A percentile compares a stretch with the other conserved stretches of the same genome.
phyloP scores from a whole-genome alignment of 2,329 filamentous ascomycete genomes.

The Curvularia lunata region DNA sequence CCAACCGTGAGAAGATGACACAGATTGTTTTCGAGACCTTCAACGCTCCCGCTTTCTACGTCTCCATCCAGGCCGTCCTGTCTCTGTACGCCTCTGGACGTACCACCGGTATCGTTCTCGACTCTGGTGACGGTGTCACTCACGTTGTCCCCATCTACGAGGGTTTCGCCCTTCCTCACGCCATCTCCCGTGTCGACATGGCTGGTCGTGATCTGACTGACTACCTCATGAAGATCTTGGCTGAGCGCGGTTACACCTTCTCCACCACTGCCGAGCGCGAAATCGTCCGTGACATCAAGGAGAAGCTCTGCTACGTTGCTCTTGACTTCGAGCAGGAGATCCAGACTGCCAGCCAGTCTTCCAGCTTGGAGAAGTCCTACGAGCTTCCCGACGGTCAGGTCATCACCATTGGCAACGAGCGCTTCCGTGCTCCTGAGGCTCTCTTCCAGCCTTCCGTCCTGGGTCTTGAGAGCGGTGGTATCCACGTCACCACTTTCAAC shows the following conservation, averaged over 20 bases:
- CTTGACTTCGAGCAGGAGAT: conserved; percentile 99
- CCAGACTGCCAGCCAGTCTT: conserved; percentile 98
- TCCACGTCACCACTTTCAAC: conserved; percentile 99
- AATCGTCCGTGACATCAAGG: conserved; percentile 99
- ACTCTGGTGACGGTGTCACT: conserved; percentile 99
- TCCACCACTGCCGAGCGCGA: conserved; percentile 99
- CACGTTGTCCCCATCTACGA: conserved; percentile 99
- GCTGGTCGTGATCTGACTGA: conserved; percentile 99
- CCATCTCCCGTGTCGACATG: conserved; percentile 99
- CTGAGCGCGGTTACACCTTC: conserved; percentile 99
- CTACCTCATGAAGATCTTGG: conserved; percentile 99
- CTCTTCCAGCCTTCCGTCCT: conserved; percentile 99
- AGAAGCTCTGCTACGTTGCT: conserved; percentile 99
- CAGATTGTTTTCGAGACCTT: conserved; percentile 99
- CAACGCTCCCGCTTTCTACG: conserved; percentile 99
- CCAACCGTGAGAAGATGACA: conserved; percentile 99
- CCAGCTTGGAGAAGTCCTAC: conserved; percentile 99
- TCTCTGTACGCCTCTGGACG: conserved; percentile 99
- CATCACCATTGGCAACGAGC: conserved; percentile 99
- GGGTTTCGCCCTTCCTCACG: conserved; percentile 99
- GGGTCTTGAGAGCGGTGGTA: conserved; percentile 97
- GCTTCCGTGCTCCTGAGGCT: conserved; percentile 99
- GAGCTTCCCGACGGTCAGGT: conserved; percentile 99
- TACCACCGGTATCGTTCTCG: conserved; percentile 99
- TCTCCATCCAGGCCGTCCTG: conserved; percentile 99